Conservation (phyloP, 2,329 filamentous ascomycete genomes). For the Blumeria hordei region DNA sequence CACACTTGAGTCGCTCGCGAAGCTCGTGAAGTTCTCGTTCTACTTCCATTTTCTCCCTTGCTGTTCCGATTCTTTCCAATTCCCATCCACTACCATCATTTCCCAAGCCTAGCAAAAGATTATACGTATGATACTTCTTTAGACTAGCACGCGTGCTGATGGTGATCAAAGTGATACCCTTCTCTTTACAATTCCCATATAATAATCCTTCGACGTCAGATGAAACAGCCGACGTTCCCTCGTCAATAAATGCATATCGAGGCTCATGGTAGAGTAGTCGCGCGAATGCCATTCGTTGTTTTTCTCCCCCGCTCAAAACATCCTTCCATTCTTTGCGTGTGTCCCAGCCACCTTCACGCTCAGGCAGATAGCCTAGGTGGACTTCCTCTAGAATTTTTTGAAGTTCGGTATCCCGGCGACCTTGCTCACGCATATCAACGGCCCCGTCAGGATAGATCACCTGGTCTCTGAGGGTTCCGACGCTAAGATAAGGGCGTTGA, state of each 20-base stretch:
- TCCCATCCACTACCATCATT: conserved; percentile 72
- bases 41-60: conserved; percentile 76
- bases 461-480: conserved; percentile 83
- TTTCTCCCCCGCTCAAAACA: conserved; percentile 88
- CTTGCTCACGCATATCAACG: conserved; percentile 69
- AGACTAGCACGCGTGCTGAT: conserved; percentile 85
- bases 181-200: conserved; percentile 81
- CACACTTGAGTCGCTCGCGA: conserved; percentile 52
- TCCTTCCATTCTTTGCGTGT: conserved; percentile 97
- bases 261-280: conserved; percentile 86
- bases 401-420: conserved; percentile 55
- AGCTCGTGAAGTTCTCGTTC: conserved; percentile 78
- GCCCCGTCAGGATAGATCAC: conserved; percentile 95
- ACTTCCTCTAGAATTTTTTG: conserved; percentile 60
- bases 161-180: conserved; percentile 85
- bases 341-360: conserved; percentile 89
- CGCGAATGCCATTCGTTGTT: conserved; percentile 84
- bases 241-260: conserved; percentile 79
- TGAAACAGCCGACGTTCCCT: conserved; percentile 83
- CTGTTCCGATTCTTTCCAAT: conserved; percentile 80
- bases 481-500: conserved; percentile 75
- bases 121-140: conserved; percentile 88
- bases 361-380: conserved; percentile 65
- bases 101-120: conserved; percentile 62
- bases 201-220: conserved; percentile 83